phyloP scores from a whole-genome alignment of 495 filamentous ascomycete species.

The Lasiosphaeria hispida region DNA sequence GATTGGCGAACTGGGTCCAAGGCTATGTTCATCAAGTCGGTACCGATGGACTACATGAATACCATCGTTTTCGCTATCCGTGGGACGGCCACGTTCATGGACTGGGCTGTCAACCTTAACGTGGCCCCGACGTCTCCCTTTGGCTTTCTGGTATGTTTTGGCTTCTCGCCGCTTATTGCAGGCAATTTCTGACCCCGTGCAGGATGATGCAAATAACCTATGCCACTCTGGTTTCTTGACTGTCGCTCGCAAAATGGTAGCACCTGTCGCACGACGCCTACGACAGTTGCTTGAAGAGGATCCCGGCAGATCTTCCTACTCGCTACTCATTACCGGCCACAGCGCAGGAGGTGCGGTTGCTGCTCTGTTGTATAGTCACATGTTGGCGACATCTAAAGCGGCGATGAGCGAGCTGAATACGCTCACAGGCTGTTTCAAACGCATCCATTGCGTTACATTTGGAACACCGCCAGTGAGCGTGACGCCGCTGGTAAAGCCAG shows the following conservation, averaged over 20 bases:
- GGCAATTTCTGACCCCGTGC: constrained; percentile 16
- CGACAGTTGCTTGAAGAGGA: constrained; percentile 66
- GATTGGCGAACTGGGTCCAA: constrained; percentile 73
- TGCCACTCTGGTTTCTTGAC: constrained; percentile 77
- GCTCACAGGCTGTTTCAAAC: constrained; percentile 66
- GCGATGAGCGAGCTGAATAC: constrained; percentile 63
- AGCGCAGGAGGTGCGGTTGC: constrained; percentile 82
- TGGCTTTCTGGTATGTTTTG: constrained; percentile 58
- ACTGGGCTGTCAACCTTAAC: constrained; percentile 79
- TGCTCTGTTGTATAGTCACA: constrained; percentile 72
- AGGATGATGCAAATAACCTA: constrained; percentile 71
- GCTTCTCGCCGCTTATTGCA: neutral
- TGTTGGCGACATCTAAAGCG: constrained; percentile 56
- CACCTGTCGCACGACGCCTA: constrained; percentile 65
- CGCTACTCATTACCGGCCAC: constrained; percentile 78
- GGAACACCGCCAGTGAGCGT: constrained; percentile 74
- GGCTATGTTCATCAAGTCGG: constrained; percentile 77
- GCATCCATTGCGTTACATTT: constrained; percentile 79
- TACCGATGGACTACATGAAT: constrained; percentile 71
- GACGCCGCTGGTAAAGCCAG: constrained; percentile 61
- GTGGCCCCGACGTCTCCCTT: constrained; percentile 58
- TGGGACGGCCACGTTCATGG: constrained; percentile 73
- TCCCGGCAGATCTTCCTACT: constrained; percentile 61
- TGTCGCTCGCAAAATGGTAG: constrained; percentile 72
- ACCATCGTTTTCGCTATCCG: constrained; percentile 78